Conservation (phyloP, 441 rosid genomes). For the Adansonia grandidieri region DNA sequence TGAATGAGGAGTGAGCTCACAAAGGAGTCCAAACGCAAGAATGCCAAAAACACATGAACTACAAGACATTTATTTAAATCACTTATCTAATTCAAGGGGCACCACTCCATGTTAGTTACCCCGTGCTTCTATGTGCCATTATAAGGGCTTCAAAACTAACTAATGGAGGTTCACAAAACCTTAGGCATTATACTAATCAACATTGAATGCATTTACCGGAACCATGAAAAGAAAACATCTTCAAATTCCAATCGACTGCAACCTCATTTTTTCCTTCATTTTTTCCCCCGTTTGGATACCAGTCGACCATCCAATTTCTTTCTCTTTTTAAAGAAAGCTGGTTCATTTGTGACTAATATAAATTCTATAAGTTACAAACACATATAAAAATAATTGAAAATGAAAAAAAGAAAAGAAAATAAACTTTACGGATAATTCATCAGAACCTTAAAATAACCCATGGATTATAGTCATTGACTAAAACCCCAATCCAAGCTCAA, state of each 20-base stretch:
- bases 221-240: neutral
- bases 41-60: neutral
- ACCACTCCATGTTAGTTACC: neutral
- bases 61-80: neutral
- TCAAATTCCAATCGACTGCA: neutral
- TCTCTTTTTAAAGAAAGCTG: neutral
- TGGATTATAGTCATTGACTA: neutral
- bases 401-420: neutral
- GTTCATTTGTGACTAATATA: neutral
- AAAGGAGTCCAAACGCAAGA: neutral
- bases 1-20: neutral
- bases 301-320: slow-evolving; percentile 12
- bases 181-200: neutral
- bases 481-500: slow-evolving; percentile 7
- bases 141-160: neutral
- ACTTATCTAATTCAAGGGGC: slow-evolving; percentile 1
- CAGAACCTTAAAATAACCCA: neutral
- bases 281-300: neutral
- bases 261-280: neutral
- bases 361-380: neutral
- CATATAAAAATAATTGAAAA: neutral
- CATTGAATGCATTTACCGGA: neutral
- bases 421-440: neutral
- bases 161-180: slow-evolving; percentile 2
- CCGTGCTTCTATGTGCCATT: neutral